Evolutionary conservation across 2,329 filamentous ascomycete species (phyloP).

Genomic region (Mollisia scopiformis): DNA sequence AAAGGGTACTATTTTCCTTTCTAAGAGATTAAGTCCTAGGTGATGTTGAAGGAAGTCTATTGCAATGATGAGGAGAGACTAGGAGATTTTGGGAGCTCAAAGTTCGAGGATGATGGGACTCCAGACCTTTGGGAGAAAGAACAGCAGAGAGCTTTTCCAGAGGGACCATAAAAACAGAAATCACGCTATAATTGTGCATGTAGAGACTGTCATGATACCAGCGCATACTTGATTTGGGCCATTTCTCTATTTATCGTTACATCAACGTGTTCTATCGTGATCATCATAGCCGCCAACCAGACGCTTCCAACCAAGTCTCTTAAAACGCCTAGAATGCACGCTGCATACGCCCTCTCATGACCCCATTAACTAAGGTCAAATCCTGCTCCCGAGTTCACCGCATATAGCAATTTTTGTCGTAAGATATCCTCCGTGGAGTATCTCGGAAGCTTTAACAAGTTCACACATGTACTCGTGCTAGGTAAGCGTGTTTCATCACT

Average conservation of each 20-base stretch:
- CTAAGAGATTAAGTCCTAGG: neutral
- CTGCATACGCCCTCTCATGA: neutral
- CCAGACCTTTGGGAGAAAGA: too few species aligned
- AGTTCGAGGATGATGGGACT: too few species aligned
- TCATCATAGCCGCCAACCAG: neutral
- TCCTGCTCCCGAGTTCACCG: slow-evolving; percentile 85
- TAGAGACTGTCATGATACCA: too few species aligned
- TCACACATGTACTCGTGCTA: slow-evolving; percentile 95
- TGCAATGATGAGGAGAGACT: too few species aligned
- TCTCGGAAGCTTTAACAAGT: slow-evolving; percentile 86
- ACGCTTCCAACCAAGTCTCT: neutral
- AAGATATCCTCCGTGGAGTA: slow-evolving; percentile 70
- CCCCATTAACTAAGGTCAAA: slow-evolving; percentile 68
- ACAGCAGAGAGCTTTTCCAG: too few species aligned
- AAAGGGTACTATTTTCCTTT: slow-evolving; percentile 55
- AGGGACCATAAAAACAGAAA: too few species aligned
- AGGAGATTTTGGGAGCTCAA: too few species aligned
- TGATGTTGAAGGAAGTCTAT: neutral
- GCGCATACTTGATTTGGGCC: neutral
- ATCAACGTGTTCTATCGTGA: neutral
- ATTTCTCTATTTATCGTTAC: neutral
- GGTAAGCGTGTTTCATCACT: slow-evolving; percentile 77
- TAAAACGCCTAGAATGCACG: slow-evolving; percentile 4
- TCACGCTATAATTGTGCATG: too few species aligned
- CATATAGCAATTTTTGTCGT: slow-evolving; percentile 84